A percentile compares a stretch with the other conserved stretches of the same genome.
Evolutionary conservation across 805 yeast species (phyloP).

Genomic region (Monosporozyma unispora): DNA sequence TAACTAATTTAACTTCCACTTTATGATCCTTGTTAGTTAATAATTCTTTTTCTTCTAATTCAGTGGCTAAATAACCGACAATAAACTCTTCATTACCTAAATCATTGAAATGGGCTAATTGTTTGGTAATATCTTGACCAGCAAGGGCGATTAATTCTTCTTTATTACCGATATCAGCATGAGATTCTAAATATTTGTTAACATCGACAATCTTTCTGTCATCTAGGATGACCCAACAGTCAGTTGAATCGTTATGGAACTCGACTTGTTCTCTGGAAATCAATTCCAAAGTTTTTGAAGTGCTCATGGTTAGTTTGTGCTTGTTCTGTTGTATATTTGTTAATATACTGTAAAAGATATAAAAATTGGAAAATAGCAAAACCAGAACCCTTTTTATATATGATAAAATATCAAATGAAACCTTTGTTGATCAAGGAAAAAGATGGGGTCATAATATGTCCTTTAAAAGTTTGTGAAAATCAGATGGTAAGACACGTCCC

Average conservation of each 20-base stretch:
- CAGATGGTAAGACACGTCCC: too few species aligned
- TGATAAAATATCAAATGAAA: too few species aligned
- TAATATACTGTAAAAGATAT: too few species aligned
- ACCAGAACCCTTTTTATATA: too few species aligned
- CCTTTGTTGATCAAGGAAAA: too few species aligned
- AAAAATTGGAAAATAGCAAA: too few species aligned
- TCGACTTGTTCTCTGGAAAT: conserved; percentile 45
- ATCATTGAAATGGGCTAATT: conserved; percentile 78
- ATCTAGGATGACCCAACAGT: conserved; percentile 77
- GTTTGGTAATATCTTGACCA: conserved; percentile 76
- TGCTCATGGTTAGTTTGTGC: background rate
- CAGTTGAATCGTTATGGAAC: conserved; percentile 41
- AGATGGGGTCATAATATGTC: too few species aligned
- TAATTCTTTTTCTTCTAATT: conserved; percentile 64
- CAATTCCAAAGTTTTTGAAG: conserved; percentile 45
- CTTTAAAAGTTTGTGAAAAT: too few species aligned
- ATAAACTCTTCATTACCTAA: conserved; percentile 73
- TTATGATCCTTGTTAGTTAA: conserved; percentile 49
- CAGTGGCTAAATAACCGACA: conserved; percentile 77
- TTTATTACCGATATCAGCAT: conserved; percentile 68
- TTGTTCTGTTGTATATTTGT: background rate
- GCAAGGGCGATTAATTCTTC: conserved; percentile 57
- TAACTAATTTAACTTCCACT: conserved; percentile 49
- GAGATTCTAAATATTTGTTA: conserved; percentile 40
- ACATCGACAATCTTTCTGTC: conserved; percentile 79